Evolutionary conservation across 495 filamentous ascomycete genomes (phyloP).

Genomic region (Penicillium coffeae): DNA sequence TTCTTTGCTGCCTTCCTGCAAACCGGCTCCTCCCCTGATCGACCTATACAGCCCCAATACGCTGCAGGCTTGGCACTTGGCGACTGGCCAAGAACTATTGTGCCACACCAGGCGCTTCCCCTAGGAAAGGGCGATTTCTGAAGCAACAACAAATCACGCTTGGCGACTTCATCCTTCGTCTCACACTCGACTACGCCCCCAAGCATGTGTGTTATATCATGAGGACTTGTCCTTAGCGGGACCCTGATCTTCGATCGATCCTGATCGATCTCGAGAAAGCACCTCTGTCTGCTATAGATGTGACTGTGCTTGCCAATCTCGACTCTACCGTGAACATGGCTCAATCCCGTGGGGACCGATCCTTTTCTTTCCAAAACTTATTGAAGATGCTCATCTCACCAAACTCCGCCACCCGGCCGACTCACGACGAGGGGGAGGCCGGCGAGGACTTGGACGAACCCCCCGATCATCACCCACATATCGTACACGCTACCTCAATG

Average conservation of each 20-base stretch:
- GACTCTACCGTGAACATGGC: constrained; percentile 28
- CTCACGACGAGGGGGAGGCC: constrained; percentile 42
- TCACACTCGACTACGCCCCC: constrained; percentile 3
- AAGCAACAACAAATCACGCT: constrained; percentile 1
- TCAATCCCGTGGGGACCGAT: constrained; percentile 36
- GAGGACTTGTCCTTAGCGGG: constrained; percentile 40
- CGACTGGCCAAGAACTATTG: constrained; percentile 2
- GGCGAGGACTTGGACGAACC: constrained; percentile 53
- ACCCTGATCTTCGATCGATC: constrained; percentile 30
- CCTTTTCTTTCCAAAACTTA: constrained; percentile 41
- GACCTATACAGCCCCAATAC: neutral
- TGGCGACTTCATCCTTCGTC: neutral
- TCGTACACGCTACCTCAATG: constrained; percentile 29
- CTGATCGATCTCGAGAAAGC: constrained; percentile 35
- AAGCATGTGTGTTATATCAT: constrained; percentile 45
- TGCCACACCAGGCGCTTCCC: neutral
- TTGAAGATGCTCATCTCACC: constrained; percentile 46
- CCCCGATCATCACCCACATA: constrained; percentile 30
- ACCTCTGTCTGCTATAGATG: constrained; percentile 5
- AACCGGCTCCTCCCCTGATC: constrained; percentile 7
- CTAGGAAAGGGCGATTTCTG: neutral
- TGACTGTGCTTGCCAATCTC: neutral
- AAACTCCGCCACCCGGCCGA: constrained; percentile 33
- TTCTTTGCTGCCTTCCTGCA: constrained; percentile 19
- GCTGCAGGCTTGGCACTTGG: constrained; percentile 4